Conservation (phyloP, 2,329 filamentous ascomycete species). For the Cadophora malorum region DNA sequence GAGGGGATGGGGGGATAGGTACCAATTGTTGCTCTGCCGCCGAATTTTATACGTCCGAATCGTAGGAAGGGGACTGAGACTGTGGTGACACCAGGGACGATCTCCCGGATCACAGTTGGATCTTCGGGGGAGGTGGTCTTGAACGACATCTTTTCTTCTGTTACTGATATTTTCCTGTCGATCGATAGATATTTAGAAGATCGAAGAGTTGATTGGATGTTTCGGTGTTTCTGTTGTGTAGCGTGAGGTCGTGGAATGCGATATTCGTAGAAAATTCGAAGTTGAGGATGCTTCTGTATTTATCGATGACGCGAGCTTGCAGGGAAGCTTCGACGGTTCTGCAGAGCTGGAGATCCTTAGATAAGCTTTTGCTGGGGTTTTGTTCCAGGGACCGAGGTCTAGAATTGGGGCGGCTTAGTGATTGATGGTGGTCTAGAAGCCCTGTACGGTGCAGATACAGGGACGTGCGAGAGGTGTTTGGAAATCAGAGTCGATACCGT, state of each 20-base stretch:
- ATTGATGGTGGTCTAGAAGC: not conserved
- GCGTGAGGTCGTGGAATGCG: slow-evolving; percentile 4
- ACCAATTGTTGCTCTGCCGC: slow-evolving; percentile 87
- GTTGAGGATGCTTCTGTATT: not conserved
- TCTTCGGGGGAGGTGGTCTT: slow-evolving; percentile 69
- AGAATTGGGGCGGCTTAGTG: slow-evolving; percentile 6
- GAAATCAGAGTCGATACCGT: not conserved
- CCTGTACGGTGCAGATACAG: not conserved
- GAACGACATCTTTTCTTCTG: slow-evolving; percentile 67
- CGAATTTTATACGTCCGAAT: slow-evolving; percentile 80
- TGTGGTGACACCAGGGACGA: slow-evolving; percentile 80
- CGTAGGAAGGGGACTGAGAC: slow-evolving; percentile 85
- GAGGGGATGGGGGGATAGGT: slow-evolving; percentile 30
- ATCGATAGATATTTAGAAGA: not conserved
- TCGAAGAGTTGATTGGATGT: not conserved
- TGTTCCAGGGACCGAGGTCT: slow-evolving; percentile 7
- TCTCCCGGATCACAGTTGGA: slow-evolving; percentile 87
- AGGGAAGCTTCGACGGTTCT: slow-evolving; percentile 9
- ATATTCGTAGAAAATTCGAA: not conserved
- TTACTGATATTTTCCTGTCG: not conserved
- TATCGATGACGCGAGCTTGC: slow-evolving; percentile 13
- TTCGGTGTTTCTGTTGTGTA: not conserved
- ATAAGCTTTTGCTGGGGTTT: not conserved
- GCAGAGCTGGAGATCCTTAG: not conserved
- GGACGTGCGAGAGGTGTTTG: not conserved